phyloP scores from a whole-genome alignment of 257 asterid genomes.

The Haberlea rhodopensis region DNA sequence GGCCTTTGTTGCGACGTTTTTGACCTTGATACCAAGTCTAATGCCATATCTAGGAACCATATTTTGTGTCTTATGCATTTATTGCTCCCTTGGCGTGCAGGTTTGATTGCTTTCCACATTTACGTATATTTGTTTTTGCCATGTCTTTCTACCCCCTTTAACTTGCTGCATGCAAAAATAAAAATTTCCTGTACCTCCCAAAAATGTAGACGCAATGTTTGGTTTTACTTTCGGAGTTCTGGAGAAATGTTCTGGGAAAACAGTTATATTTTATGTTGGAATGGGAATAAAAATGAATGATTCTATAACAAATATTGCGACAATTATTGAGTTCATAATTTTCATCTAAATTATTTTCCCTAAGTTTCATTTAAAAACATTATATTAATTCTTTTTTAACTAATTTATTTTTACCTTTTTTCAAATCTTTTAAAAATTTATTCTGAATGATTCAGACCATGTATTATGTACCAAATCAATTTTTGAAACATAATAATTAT shows the following conservation, averaged over 20 bases:
- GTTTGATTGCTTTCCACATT: constrained; percentile 33
- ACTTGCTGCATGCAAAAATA: background rate
- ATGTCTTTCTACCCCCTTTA: background rate
- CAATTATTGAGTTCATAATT: background rate
- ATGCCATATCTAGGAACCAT: constrained; percentile 95
- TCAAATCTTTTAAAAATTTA: background rate
- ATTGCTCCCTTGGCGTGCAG: constrained; percentile 96
- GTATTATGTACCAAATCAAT: background rate
- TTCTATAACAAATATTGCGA: no score
- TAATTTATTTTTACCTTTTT: background rate
- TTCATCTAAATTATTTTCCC: background rate
- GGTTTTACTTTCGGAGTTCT: no score
- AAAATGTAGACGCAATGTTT: background rate
- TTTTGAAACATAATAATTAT: background rate
- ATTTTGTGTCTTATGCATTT: constrained; percentile 85
- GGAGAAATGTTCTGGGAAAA: no score
- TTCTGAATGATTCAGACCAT: background rate
- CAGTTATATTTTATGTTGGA: no score
- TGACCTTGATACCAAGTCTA: constrained; percentile 90
- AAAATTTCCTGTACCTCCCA: background rate
- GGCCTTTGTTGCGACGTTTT: constrained; percentile 92
- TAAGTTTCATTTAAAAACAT: no score
- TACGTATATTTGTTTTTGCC: constrained; percentile 14
- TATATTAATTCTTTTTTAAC: background rate
- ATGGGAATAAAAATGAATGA: no score